These are phyloP conservation scores for Globisporangium ultimum DNA, from an alignment of 352 stramenopile species.

Conservation along the genomic window DNA sequence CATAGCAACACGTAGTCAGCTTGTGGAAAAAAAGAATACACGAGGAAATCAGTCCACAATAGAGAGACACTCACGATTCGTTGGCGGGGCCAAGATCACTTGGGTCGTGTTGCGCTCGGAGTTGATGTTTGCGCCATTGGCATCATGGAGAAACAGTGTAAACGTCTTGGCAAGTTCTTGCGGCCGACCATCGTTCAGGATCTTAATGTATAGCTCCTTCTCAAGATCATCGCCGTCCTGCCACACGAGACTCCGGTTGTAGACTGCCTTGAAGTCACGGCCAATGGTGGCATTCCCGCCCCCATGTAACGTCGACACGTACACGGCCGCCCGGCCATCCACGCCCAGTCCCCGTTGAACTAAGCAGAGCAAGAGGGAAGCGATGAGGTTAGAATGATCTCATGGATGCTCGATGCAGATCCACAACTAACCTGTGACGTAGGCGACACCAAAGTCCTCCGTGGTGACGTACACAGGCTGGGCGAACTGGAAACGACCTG, in stretches of 20 bases:
- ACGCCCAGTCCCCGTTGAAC: slow-evolving; percentile 64
- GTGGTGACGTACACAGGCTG: slow-evolving; percentile 53
- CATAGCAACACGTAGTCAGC: background rate
- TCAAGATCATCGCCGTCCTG: slow-evolving; percentile 68
- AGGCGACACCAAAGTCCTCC: slow-evolving; percentile 63
- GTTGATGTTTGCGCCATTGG: slow-evolving; percentile 56
- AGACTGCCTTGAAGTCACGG: slow-evolving; percentile 49
- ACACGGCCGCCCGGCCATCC: slow-evolving; percentile 59
- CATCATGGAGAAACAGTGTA: slow-evolving; percentile 51
- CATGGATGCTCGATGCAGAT: background rate
- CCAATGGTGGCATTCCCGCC: slow-evolving; percentile 46
- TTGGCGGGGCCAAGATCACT: slow-evolving; percentile 43
- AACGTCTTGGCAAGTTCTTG: slow-evolving; percentile 56
- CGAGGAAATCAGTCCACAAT: background rate
- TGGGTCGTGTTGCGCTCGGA: slow-evolving; percentile 34
- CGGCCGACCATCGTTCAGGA: slow-evolving; percentile 55
- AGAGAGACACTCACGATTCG: slow-evolving; percentile 33
- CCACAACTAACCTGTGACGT: slow-evolving; percentile 30
- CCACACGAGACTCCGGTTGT: slow-evolving; percentile 74
- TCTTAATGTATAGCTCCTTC: slow-evolving; percentile 56
- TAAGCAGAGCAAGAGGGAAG: slow-evolving; percentile 2
- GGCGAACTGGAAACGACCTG: slow-evolving; percentile 58
- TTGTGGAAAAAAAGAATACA: too few species aligned
- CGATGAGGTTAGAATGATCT: background rate
- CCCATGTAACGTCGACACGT: slow-evolving; percentile 46